phyloP scores from a whole-genome alignment of 768 basidiomycete genomes.

The Phlegmacium glaucopus region DNA sequence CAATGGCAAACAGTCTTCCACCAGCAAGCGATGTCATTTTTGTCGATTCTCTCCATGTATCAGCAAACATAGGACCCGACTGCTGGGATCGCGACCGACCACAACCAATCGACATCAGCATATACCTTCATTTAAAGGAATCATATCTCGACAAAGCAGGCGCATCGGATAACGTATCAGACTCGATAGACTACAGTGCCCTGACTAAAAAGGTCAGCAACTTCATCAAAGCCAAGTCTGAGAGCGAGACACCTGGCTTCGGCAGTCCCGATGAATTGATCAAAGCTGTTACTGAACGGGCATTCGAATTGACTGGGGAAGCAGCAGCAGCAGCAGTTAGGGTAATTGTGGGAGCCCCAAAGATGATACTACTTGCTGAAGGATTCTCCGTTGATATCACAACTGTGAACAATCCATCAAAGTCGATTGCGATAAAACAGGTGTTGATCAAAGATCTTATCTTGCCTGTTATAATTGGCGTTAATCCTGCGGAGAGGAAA shows the following conservation, averaged over 20 bases:
- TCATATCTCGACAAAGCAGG: constrained; percentile 44
- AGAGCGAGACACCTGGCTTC: constrained; percentile 19
- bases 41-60: constrained; percentile 37
- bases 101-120: constrained; percentile 50
- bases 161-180: constrained; percentile 44
- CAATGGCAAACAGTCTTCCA: constrained; percentile 2
- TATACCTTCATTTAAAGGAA: constrained; percentile 43
- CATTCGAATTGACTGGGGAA: constrained; percentile 36
- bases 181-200: constrained; percentile 65
- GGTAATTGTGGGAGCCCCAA: constrained; percentile 41
- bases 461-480: constrained; percentile 60
- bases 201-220: constrained; percentile 47
- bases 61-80: constrained; percentile 43
- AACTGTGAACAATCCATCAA: constrained; percentile 4
- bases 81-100: constrained; percentile 45
- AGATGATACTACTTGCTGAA: constrained; percentile 49
- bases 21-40: constrained; percentile 40
- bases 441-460: constrained; percentile 44
- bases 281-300: constrained; percentile 30
- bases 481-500: constrained; percentile 66
- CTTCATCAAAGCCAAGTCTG: constrained; percentile 25
- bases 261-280: constrained; percentile 28
- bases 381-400: constrained; percentile 39
- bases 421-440: constrained; percentile 13
- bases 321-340: constrained; percentile 34